Evolutionary conservation across 805 yeast genomes (phyloP).

Genomic region (Lachancea lanzarotensis): DNA sequence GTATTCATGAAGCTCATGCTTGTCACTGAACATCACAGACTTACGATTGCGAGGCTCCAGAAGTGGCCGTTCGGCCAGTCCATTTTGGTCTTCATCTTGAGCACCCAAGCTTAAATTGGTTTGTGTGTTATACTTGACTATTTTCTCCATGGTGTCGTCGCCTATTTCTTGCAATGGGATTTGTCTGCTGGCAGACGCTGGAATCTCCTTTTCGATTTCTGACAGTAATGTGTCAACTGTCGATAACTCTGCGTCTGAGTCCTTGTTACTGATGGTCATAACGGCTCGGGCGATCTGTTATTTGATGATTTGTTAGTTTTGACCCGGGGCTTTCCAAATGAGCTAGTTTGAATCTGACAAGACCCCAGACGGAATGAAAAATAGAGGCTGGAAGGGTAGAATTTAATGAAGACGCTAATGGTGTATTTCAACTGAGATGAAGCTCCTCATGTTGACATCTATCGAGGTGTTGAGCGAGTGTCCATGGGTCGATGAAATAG

Average conservation of each 20-base stretch:
- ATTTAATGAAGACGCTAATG: not conserved
- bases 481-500: not conserved
- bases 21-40: slow-evolving; percentile 17
- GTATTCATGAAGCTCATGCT: slow-evolving; percentile 15
- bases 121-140: slow-evolving; percentile 25
- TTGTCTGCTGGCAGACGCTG: slow-evolving; percentile 11
- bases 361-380: too few species aligned
- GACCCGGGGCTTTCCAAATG: too few species aligned
- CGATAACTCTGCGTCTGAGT: slow-evolving; percentile 1
- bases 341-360: too few species aligned
- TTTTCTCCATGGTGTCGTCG: slow-evolving; percentile 31
- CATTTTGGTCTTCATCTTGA: not conserved
- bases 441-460: not conserved
- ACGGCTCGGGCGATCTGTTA: not conserved
- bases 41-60: slow-evolving; percentile 4
- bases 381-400: not conserved
- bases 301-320: not conserved
- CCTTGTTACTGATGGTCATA: not conserved
- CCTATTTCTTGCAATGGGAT: slow-evolving; percentile 28
- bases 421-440: too few species aligned
- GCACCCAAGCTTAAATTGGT: slow-evolving; percentile 1
- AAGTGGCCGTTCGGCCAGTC: not conserved
- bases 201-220: slow-evolving; percentile 29
- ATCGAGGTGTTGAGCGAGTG: not conserved
- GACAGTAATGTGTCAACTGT: slow-evolving; percentile 27